Base-by-base conservation (phyloP, 1,284 basidiomycete species). In the Apiotrichum mycotoxinovorans region DNA sequence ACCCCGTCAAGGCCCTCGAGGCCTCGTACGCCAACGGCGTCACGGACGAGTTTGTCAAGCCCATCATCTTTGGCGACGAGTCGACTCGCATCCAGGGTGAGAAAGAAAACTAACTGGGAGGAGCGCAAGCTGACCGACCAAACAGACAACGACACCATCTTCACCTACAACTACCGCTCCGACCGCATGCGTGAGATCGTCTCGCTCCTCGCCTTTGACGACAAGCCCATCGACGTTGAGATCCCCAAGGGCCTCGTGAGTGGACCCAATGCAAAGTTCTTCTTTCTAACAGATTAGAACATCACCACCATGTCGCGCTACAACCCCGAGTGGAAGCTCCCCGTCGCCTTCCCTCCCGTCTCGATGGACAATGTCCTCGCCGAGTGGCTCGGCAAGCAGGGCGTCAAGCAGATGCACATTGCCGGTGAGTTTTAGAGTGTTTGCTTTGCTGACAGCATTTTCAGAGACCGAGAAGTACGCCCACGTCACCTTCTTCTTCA, bases 401-500 rank as follows among this genome's bases (percentile, higher is more conserved):
- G 83, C 20, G 72, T 88, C 60, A 89, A 86, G 73, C 91, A 94
- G 72, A 86, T 86, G 10, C 91, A 94, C 71, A 84, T 94, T 58
- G 91, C 90, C 44, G 86, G 86, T 86, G 54, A 46, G 79, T 68
- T 12, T 4, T n/a, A n/a, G 30, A 12, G n/a, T 41, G 14, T 7
- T 42, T 42, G 7, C 4, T n/a, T 20, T 8, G 5, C 34, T 26
- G 17, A 26, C 22, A n/a, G 17, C 35, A 14, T 51, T 30, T 14
- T 12, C 67, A 84, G 91, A 94, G 76, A 94, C 91, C 4, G 91
- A 94, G 75, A 94, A 95, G 78, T 95, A 93, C 76, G 90, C 91
- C 1, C 91, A 94, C 72, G 89, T 95, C 60, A 95, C 91, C 0
- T 94, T 94, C 82, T 95, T 95, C 84, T 94, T 95, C 83, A 94